Evolutionary conservation across 2,329 filamentous ascomycete species (phyloP).

Genomic region (Alternaria brassicae): DNA sequence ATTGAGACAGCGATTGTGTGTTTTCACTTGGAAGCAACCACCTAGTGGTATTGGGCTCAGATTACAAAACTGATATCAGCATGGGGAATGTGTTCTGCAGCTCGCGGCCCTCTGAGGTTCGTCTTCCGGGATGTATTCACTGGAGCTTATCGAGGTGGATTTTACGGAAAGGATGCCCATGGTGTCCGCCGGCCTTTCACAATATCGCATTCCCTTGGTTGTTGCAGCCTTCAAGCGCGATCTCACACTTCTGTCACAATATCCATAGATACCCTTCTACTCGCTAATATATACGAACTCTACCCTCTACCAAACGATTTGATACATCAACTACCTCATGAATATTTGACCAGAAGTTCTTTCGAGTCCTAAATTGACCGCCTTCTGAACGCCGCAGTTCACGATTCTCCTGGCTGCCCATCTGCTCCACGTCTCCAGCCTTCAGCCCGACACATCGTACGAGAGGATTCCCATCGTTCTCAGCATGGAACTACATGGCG

Average conservation of each 20-base stretch:
- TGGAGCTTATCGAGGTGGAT: neutral
- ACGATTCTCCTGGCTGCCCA: neutral
- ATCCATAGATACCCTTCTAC: neutral
- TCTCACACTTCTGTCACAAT: neutral
- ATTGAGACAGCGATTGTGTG: neutral
- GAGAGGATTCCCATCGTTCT: neutral
- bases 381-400: neutral
- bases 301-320: neutral
- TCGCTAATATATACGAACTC: neutral
- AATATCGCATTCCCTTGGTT: neutral
- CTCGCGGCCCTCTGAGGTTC: neutral
- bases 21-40: neutral
- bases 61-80: neutral
- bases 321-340: neutral
- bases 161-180: neutral
- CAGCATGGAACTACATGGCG: neutral
- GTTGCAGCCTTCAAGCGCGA: neutral
- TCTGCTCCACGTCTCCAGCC: neutral
- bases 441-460: no score
- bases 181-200: neutral
- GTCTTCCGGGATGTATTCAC: neutral
- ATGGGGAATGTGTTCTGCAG: neutral
- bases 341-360: no score
- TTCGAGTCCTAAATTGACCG: no score
- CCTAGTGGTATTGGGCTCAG: neutral